Conservation (phyloP, 2,329 filamentous ascomycete genomes). For the Metarhizium humberi region DNA sequence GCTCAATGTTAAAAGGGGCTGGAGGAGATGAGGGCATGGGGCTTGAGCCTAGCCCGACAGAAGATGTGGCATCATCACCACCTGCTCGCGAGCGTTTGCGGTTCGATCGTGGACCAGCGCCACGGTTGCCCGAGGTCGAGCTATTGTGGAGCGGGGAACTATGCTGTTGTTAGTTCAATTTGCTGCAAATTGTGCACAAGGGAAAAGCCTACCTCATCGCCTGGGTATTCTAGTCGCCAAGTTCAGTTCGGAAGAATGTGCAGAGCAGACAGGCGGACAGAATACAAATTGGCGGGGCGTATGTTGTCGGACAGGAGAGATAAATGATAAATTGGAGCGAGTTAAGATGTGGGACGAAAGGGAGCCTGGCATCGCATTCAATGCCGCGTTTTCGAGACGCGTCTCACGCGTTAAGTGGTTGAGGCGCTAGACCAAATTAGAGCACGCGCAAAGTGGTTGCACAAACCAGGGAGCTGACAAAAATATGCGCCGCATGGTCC, state of each 20-base stretch:
- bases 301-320: slow-evolving; percentile 5
- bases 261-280: background rate
- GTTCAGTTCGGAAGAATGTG: background rate
- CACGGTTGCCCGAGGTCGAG: slow-evolving; percentile 77
- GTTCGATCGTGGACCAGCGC: slow-evolving; percentile 40
- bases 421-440: slow-evolving; percentile 19
- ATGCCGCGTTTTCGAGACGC: slow-evolving; percentile 18
- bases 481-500: background rate
- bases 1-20: slow-evolving; percentile 50
- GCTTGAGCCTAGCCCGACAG: slow-evolving; percentile 44
- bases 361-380: slow-evolving; percentile 6
- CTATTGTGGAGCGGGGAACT: slow-evolving; percentile 78
- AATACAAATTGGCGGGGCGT: background rate
- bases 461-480: background rate
- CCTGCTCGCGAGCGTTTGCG: slow-evolving; percentile 47
- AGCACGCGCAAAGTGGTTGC: slow-evolving; percentile 27
- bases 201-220: slow-evolving; percentile 15
- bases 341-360: slow-evolving; percentile 5
- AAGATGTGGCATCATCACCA: slow-evolving; percentile 42
- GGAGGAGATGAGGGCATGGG: slow-evolving; percentile 60
- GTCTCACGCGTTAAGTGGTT: slow-evolving; percentile 35
- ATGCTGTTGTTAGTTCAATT: slow-evolving; percentile 5
- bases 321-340: slow-evolving; percentile 10
- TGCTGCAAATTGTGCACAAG: background rate
- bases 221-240: background rate